Conservation (phyloP, 441 rosid species). For the Flueggea neowawraea region DNA sequence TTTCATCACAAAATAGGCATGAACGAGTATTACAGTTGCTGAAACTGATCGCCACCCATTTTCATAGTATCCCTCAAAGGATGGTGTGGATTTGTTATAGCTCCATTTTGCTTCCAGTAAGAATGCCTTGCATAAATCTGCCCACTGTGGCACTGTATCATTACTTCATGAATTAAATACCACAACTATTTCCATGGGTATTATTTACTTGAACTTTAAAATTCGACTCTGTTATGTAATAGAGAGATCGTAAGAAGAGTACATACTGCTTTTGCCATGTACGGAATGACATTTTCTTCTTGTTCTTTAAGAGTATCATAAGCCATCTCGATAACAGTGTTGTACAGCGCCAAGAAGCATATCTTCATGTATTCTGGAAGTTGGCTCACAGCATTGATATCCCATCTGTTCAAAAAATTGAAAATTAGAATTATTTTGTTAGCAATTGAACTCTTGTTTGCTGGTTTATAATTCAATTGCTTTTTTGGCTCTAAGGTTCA, state of each 20-base stretch:
- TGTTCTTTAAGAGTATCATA: constrained; percentile 9
- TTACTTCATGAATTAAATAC: not conserved
- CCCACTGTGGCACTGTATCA: constrained; percentile 30
- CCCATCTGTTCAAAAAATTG: constrained; percentile 31
- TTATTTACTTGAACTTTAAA: not conserved
- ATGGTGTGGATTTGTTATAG: constrained; percentile 8
- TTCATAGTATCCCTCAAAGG: constrained; percentile 14
- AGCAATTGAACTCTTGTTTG: too few relatives aligned
- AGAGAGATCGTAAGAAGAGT: not conserved
- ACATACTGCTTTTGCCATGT: constrained; percentile 13
- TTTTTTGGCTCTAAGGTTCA: too few relatives aligned
- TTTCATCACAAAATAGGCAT: constrained; percentile 25
- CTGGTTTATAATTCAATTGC: too few relatives aligned
- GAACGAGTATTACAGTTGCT: constrained; percentile 24
- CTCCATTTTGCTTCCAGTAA: constrained; percentile 29
- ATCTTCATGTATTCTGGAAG: constrained; percentile 32
- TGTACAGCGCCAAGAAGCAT: constrained; percentile 15
- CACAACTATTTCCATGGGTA: not conserved
- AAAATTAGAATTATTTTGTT: too few relatives aligned
- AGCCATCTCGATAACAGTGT: constrained; percentile 18
- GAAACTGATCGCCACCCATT: constrained; percentile 44
- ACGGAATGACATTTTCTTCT: constrained; percentile 12
- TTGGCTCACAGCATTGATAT: constrained; percentile 3
- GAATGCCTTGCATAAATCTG: constrained; percentile 11
- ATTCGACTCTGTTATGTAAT: not conserved